These are phyloP conservation scores for Mycena citricolor DNA, from an alignment of 1,284 basidiomycete genomes.

Conservation along the genomic window DNA sequence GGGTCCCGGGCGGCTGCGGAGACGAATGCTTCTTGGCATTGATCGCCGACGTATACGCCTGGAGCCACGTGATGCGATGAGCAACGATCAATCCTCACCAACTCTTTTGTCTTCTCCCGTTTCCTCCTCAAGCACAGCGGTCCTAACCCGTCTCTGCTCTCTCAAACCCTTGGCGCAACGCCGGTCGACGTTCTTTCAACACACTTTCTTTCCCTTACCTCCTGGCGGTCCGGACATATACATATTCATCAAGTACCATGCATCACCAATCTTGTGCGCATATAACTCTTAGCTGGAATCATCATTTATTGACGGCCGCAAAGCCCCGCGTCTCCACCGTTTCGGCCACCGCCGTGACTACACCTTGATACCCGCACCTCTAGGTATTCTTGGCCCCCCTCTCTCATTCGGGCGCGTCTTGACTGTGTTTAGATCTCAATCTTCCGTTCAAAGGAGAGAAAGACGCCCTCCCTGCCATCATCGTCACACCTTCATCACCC, in stretches of 20 bases:
- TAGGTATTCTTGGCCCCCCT: conserved; percentile 43
- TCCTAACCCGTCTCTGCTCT: conserved; percentile 10
- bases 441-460: conserved; percentile 41
- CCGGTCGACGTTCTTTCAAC: conserved; percentile 17
- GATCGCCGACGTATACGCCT: no score
- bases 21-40: no score
- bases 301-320: conserved; percentile 3
- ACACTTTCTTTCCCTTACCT: conserved; percentile 15
- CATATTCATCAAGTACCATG: conserved; percentile 10
- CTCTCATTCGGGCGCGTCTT: conserved; percentile 1
- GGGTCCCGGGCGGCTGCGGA: no score
- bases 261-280: conserved; percentile 19
- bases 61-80: no score
- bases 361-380: conserved; percentile 67
- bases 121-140: conserved; percentile 3
- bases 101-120: neutral
- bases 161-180: conserved; percentile 3
- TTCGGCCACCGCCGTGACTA: conserved; percentile 74
- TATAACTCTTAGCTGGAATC: neutral
- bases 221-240: conserved; percentile 11
- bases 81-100: conserved; percentile 6
- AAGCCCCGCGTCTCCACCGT: conserved; percentile 60
- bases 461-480: conserved; percentile 69
- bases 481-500: conserved; percentile 78
- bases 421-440: conserved; percentile 34